Conservation (phyloP, 306 rosid species). For the Boehmeria nivea region DNA sequence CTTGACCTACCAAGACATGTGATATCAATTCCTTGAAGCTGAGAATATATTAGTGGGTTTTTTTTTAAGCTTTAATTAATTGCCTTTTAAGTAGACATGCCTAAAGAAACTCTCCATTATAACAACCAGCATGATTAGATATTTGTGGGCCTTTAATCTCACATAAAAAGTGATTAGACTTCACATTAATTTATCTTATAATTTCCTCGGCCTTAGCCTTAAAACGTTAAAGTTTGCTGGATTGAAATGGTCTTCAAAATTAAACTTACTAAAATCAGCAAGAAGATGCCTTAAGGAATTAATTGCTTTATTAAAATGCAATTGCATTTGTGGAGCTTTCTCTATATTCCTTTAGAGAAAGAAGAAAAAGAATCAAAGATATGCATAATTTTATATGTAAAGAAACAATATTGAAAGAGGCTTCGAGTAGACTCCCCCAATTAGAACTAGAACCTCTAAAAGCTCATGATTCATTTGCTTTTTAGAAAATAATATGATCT, state of each 20-base stretch:
- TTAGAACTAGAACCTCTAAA: too few species aligned
- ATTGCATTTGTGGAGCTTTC: not conserved
- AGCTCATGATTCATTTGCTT: too few species aligned
- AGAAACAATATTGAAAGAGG: too few species aligned
- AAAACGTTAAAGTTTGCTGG: not conserved
- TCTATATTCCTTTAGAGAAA: not conserved
- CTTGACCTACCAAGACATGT: constrained; percentile 26
- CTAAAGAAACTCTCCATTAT: constrained; percentile 47
- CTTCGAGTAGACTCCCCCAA: too few species aligned
- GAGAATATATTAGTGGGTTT: constrained; percentile 28
- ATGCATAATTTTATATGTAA: too few species aligned
- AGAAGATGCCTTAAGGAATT: not conserved
- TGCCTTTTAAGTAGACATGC: constrained; percentile 35
- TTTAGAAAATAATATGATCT: too few species aligned
- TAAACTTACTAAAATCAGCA: not conserved
- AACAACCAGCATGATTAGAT: constrained; percentile 92
- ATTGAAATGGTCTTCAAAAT: not conserved
- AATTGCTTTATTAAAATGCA: not conserved
- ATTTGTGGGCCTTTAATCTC: constrained; percentile 55
- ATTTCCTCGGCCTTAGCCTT: not conserved
- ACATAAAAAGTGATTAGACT: constrained; percentile 30
- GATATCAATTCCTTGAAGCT: constrained; percentile 12
- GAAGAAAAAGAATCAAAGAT: not conserved
- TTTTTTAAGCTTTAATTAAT: constrained; percentile 37
- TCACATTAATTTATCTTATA: not conserved